These are phyloP conservation scores for Spongispora temasekensis DNA, from an alignment of 1,284 basidiomycete species.

Conservation along the genomic window DNA sequence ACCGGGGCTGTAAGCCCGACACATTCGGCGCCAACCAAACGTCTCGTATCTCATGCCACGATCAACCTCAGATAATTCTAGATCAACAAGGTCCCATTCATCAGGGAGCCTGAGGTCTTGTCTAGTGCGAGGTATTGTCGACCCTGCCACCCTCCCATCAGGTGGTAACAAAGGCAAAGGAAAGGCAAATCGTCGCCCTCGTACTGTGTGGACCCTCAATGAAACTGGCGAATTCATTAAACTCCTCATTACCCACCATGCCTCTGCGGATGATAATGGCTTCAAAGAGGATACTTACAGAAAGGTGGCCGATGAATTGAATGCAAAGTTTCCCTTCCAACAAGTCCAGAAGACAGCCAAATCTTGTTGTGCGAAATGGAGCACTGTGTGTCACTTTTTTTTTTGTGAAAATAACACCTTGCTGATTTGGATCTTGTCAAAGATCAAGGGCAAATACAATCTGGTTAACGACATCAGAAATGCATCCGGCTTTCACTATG, in stretches of 20 bases:
- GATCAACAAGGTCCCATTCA: too few relatives aligned
- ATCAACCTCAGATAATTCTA: too few relatives aligned
- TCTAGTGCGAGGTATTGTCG: too few relatives aligned
- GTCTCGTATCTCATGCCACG: too few relatives aligned
- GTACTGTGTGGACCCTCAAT: neutral
- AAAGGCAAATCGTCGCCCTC: too few relatives aligned
- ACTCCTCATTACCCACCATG: neutral
- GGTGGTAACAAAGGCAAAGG: too few relatives aligned
- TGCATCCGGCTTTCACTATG: neutral
- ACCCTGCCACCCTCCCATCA: too few relatives aligned
- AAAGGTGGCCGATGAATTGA: neutral
- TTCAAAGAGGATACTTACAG: neutral
- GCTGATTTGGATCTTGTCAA: neutral
- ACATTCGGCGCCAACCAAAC: too few relatives aligned
- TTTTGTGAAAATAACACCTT: neutral
- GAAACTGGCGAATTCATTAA: neutral
- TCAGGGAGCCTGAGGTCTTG: too few relatives aligned
- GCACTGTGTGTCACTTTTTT: neutral
- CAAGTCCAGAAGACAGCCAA: neutral
- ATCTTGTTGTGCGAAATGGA: neutral
- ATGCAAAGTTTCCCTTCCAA: neutral
- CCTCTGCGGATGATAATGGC: neutral
- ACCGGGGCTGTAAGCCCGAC: too few relatives aligned
- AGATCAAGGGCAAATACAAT: neutral
- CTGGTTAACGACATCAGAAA: neutral